Evolutionary conservation across 1,284 basidiomycete genomes (phyloP).

Genomic region (Leccinum subrobustum): DNA sequence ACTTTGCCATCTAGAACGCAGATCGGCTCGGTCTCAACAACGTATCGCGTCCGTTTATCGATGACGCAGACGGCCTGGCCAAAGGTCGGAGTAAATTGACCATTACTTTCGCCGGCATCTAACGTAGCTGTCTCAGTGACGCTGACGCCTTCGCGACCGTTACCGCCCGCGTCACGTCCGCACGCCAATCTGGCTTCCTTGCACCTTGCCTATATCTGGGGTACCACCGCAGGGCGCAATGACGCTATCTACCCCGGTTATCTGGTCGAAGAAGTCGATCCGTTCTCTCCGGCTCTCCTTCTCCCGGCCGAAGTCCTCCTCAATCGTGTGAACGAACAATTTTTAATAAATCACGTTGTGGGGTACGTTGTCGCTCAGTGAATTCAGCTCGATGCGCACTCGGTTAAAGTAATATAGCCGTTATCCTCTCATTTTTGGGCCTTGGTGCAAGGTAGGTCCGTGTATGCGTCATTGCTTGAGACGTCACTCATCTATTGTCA

Average conservation of each 20-base stretch:
- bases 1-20: conserved; percentile 48
- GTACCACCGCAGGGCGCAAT: conserved; percentile 25
- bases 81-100: conserved; percentile 36
- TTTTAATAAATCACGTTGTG: conserved; percentile 57
- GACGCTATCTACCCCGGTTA: conserved; percentile 9
- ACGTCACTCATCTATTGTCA: conserved; percentile 29
- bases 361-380: conserved; percentile 40
- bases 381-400: conserved; percentile 15
- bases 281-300: conserved; percentile 49
- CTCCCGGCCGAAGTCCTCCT: conserved; percentile 53
- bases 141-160: conserved; percentile 43
- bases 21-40: conserved; percentile 52
- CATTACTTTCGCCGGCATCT: conserved; percentile 2
- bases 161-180: conserved; percentile 34
- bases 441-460: conserved; percentile 52
- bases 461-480: conserved; percentile 9
- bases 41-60: conserved; percentile 50
- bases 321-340: conserved; percentile 50
- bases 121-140: conserved; percentile 39
- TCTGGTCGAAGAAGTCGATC: conserved; percentile 25
- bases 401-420: conserved; percentile 42
- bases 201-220: conserved; percentile 54
- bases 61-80: conserved; percentile 42
- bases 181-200: conserved; percentile 46
- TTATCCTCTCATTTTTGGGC: conserved; percentile 73